A percentile compares a stretch with the other conserved stretches of the same genome.
phyloP scores from a whole-genome alignment of 2,329 filamentous ascomycete genomes.

The Penicillium hordei region DNA sequence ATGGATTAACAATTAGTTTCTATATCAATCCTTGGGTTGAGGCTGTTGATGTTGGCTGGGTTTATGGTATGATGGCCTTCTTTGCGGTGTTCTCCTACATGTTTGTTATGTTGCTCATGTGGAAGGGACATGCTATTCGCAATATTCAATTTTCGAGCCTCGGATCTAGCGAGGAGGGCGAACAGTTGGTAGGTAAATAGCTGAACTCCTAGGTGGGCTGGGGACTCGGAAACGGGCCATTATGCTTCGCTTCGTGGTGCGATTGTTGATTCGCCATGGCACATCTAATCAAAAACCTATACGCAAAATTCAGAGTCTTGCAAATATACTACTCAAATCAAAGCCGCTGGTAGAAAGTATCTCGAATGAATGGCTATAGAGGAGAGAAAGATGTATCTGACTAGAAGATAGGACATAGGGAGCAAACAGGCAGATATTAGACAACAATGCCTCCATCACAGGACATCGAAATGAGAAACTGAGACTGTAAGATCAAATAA shows the following conservation, averaged over 20 bases:
- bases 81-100: slow-evolving; percentile 30
- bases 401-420: background rate
- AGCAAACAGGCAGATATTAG: background rate
- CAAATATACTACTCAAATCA: background rate
- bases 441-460: background rate
- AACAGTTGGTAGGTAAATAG: slow-evolving; percentile 13
- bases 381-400: background rate
- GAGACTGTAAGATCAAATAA: background rate
- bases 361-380: background rate
- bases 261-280: background rate
- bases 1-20: slow-evolving; percentile 43
- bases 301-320: background rate
- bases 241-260: background rate
- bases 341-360: background rate
- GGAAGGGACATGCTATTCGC: slow-evolving; percentile 27
- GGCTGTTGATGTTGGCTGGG: slow-evolving; percentile 40
- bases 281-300: background rate
- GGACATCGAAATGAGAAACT: background rate
- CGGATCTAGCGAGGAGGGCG: slow-evolving; percentile 24
- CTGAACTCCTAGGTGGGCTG: background rate
- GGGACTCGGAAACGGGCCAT: background rate
- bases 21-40: slow-evolving; percentile 43
- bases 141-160: slow-evolving; percentile 21
- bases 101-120: slow-evolving; percentile 29
- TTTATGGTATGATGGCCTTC: slow-evolving; percentile 46